Conservation (phyloP, 148 eudicot genomes). For the Cornus kousa region DNA sequence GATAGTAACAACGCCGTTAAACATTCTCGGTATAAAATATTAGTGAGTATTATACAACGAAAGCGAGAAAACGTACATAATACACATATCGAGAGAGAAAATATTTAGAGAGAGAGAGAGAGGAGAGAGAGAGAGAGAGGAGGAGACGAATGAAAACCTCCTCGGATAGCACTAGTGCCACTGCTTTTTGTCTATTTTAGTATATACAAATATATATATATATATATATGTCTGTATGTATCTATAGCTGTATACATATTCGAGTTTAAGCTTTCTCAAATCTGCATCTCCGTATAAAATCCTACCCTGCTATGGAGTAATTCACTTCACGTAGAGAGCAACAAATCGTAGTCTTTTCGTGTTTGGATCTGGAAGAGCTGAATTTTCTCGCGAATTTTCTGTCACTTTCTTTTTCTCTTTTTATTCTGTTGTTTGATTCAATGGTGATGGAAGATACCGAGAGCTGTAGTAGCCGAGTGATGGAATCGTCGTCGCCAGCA, state of each 20-base stretch:
- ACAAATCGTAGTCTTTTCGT: neutral
- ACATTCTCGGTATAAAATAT: no score
- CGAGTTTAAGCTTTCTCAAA: constrained; percentile 6
- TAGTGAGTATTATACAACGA: no score
- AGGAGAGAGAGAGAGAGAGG: neutral
- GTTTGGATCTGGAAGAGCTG: neutral
- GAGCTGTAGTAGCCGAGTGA: constrained; percentile 69
- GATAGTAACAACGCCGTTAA: no score
- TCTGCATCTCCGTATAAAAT: neutral
- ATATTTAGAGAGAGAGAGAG: neutral
- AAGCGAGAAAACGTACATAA: no score
- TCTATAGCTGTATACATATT: no score
- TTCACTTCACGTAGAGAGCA: neutral
- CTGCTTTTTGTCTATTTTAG: neutral
- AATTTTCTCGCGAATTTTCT: neutral
- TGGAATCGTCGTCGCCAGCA: constrained; percentile 42
- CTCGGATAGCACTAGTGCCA: neutral
- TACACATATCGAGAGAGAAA: no score
- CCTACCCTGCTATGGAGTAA: neutral
- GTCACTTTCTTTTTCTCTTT: neutral
- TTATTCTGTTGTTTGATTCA: neutral
- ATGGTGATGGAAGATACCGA: constrained; percentile 90
- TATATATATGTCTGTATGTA: neutral
- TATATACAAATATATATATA: neutral
- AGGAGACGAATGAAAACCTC: no score